Evolutionary conservation across 371 early-diverging fungal genomes (phyloP), one percentile per base, ranked within the genome.

Genomic region (Syncephalis plumigaleata): DNA sequence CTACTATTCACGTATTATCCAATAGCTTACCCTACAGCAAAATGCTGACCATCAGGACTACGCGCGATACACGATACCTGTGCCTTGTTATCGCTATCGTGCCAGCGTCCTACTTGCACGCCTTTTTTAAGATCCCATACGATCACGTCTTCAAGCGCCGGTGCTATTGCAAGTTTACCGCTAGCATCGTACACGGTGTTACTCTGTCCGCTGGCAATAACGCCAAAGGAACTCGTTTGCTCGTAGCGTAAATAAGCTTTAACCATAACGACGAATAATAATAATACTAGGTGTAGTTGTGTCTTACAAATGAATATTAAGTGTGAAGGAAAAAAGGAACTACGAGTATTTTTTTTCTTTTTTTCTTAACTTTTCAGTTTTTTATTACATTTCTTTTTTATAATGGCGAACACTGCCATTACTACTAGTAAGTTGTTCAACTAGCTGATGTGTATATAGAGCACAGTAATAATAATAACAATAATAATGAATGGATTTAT

Each of bases 91-190:
- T 76, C 81, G 27, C 57, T 56, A 51, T 89, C 88, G 47, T 60
- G 66, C 83, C 83, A 85, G 54, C 63, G 65, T n/a, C 63, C 73
- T 51, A 70, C 79, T 68, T 77, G 60, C 22, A 66, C 70, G 36
- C 91, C 94, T 59, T 77, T 84, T 56, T 84, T 81, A 25, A 84
- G 64, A 64, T 92, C 83, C 90, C 90, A 92, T 13, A 89, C 61
- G 39, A 68, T 60, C 40, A 89, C 79, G 50, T 76, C 71, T 63
- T 92, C 91, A 16, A 96, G 73, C 0, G 85, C 77, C 22, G 91
- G 81, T 1, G 82, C 62, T 31, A 91, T 58, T 42, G 80, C 83
- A 44, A 71, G 57, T 59, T 76, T 75, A 17, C 84, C 91, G 1
- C 60, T 70, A 24, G 55, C 51, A 55, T 82, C 81, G 47, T 77